phyloP scores from a whole-genome alignment of 345 rosid genomes.

The Salix purpurea region DNA sequence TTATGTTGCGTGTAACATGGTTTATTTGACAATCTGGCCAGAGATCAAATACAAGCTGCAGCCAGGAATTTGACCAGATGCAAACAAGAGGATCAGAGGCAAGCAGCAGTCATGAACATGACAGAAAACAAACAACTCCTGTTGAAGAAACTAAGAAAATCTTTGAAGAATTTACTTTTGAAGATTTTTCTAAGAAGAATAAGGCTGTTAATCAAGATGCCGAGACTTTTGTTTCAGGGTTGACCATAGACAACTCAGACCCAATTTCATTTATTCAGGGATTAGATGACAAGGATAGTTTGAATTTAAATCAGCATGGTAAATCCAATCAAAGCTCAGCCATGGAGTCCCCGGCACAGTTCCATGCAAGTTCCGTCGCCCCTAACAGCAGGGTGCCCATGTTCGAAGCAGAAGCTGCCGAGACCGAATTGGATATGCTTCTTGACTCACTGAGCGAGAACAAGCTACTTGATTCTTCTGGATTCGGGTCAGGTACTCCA shows the following conservation, averaged over 20 bases:
- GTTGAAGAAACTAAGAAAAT: conserved; percentile 11
- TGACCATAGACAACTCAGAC: conserved; percentile 4
- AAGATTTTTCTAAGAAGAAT: conserved; percentile 20
- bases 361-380: not conserved
- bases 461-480: conserved; percentile 21
- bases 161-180: conserved; percentile 18
- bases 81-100: conserved; percentile 15
- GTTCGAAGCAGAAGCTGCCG: conserved; percentile 41
- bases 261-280: conserved; percentile 8
- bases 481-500: conserved; percentile 4
- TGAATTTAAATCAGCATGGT: conserved; percentile 6
- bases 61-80: conserved; percentile 24
- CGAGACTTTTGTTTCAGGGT: conserved; percentile 4
- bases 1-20: conserved; percentile 8
- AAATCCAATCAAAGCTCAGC: conserved; percentile 12
- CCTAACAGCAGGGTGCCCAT: conserved; percentile 2
- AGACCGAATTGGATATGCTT: conserved; percentile 67
- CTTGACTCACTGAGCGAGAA: conserved; percentile 47
- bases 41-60: conserved; percentile 15
- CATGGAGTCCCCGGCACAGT: not conserved
- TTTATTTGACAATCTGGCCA: conserved; percentile 26
- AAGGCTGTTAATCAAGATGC: conserved; percentile 5
- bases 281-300: conserved; percentile 16
- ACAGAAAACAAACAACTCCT: conserved; percentile 14
- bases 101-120: conserved; percentile 18